A percentile compares a stretch with the other conserved stretches of the same genome.
Evolutionary conservation across 75 land plant genomes (phyloP).

Genomic region (Ceratopteris richardii): DNA sequence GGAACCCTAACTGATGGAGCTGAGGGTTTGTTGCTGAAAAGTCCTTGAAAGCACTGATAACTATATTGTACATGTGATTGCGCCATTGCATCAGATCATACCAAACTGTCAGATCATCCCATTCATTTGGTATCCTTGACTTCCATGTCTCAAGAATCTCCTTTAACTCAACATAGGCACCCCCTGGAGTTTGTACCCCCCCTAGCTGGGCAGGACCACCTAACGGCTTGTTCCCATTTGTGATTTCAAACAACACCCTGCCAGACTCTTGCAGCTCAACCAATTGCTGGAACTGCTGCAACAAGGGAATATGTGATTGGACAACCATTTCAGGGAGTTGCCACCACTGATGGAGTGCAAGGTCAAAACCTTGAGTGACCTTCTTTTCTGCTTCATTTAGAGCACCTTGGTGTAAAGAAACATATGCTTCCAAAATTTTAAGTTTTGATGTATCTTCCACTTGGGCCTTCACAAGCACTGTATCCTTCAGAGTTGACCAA

Average conservation of each 20-base stretch:
- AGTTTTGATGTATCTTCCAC: slow-evolving; percentile 92
- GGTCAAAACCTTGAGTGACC: slow-evolving; percentile 85
- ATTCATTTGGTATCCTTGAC: slow-evolving; percentile 92
- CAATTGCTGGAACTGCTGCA: slow-evolving; percentile 98
- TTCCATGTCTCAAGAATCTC: slow-evolving; percentile 99
- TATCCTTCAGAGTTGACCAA: slow-evolving; percentile 82
- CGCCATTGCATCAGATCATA: slow-evolving; percentile 97
- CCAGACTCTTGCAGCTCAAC: slow-evolving; percentile 98
- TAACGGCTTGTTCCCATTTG: slow-evolving; percentile 78
- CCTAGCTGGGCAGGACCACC: slow-evolving; percentile 47
- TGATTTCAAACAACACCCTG: slow-evolving; percentile 73
- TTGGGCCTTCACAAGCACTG: slow-evolving; percentile 89
- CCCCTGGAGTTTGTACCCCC: slow-evolving; percentile 38
- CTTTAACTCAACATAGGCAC: slow-evolving; percentile 73
- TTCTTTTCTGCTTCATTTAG: slow-evolving; percentile 82
- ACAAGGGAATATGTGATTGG: slow-evolving; percentile 75
- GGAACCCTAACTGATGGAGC: slow-evolving; percentile 93
- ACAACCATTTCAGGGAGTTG: slow-evolving; percentile 96
- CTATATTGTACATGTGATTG: slow-evolving; percentile 91
- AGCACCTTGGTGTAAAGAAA: slow-evolving; percentile 78
- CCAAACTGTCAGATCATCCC: slow-evolving; percentile 98
- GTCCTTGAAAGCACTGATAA: slow-evolving; percentile 95
- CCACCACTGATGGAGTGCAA: slow-evolving; percentile 98
- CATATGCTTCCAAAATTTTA: slow-evolving; percentile 77
- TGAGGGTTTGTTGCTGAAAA: slow-evolving; percentile 68